Conservation (phyloP, 352 stramenopile genomes). For the Pythium oligandrum region DNA sequence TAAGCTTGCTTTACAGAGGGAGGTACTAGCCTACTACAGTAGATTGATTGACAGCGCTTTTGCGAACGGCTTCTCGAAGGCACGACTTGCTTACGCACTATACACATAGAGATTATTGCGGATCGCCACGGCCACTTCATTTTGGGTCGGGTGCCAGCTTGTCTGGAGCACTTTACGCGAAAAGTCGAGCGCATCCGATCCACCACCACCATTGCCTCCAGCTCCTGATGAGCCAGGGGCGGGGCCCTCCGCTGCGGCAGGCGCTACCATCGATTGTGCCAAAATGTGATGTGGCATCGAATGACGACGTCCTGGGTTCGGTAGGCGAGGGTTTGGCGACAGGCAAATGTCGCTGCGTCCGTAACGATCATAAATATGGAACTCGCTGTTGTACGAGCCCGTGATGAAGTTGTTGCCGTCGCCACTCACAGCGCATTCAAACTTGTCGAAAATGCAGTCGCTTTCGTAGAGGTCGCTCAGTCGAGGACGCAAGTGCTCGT, state of each 20-base stretch:
- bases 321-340: conserved; percentile 39
- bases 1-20: no score
- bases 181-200: conserved; percentile 64
- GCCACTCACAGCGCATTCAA: conserved; percentile 89
- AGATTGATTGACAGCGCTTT: not conserved
- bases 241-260: conserved; percentile 11
- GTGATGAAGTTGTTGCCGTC: conserved; percentile 92
- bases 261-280: conserved; percentile 49
- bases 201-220: not conserved
- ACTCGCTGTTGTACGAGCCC: conserved; percentile 93
- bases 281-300: conserved; percentile 66
- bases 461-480: conserved; percentile 93
- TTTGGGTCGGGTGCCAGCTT: conserved; percentile 77
- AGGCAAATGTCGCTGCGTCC: conserved; percentile 72
- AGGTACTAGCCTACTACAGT: not conserved
- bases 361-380: conserved; percentile 90
- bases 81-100: conserved; percentile 31
- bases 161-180: conserved; percentile 84
- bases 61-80: not conserved
- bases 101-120: conserved; percentile 86
- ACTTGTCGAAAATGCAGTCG: conserved; percentile 98
- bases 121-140: conserved; percentile 77
- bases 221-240: conserved; percentile 3
- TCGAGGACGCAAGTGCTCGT: conserved; percentile 88
- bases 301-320: conserved; percentile 46